These are phyloP conservation scores for Penicillium hesseltinei DNA, from an alignment of 2,329 filamentous ascomycete species.

Conservation along the genomic window DNA sequence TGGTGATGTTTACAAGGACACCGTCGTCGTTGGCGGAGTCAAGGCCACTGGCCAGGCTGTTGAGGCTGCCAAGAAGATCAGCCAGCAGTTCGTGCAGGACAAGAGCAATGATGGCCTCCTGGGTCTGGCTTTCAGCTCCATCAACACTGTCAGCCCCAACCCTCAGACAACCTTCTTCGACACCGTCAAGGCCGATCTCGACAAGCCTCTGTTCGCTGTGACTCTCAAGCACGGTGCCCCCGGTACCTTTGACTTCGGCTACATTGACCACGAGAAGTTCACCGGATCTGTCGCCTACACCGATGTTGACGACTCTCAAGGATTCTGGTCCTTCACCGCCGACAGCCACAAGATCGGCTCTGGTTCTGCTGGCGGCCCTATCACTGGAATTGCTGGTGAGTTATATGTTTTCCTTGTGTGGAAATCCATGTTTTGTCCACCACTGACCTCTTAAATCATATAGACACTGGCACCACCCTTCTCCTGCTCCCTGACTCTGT, in stretches of 20 bases:
- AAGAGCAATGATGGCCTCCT: conserved; percentile 58
- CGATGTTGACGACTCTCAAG: conserved; percentile 55
- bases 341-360: conserved; percentile 57
- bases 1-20: conserved; percentile 66
- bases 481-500: conserved; percentile 57
- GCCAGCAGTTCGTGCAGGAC: conserved; percentile 52
- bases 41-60: conserved; percentile 62
- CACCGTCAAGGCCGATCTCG: conserved; percentile 53
- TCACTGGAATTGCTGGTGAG: conserved; percentile 56
- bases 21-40: conserved; percentile 60
- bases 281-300: conserved; percentile 58
- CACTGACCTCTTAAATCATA: not conserved
- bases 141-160: conserved; percentile 57
- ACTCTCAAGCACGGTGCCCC: conserved; percentile 54
- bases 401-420: not conserved
- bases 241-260: conserved; percentile 58
- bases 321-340: conserved; percentile 63
- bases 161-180: conserved; percentile 60
- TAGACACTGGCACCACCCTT: conserved; percentile 69
- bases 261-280: conserved; percentile 59
- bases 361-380: conserved; percentile 37
- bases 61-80: conserved; percentile 62
- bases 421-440: not conserved
- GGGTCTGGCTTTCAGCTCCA: conserved; percentile 58
- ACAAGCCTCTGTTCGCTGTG: conserved; percentile 54